Evolutionary conservation across 2,329 filamentous ascomycete species (phyloP), one percentile per base, ranked within the genome.

Genomic region (Aureobasidium sp.): DNA sequence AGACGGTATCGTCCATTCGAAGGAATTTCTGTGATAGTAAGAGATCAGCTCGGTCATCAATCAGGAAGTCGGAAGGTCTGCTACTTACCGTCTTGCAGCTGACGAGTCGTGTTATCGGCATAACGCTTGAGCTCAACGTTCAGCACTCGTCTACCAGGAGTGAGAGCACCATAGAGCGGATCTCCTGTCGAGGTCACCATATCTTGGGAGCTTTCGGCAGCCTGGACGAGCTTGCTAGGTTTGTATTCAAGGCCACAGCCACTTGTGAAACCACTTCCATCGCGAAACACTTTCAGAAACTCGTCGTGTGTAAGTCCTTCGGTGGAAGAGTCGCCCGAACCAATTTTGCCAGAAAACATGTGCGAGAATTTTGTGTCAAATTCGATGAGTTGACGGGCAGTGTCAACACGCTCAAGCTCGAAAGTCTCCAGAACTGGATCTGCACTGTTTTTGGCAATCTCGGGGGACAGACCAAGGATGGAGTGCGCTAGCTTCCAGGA

Each of bases 301-400:
- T 68, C 62, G n/a, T 69, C 68, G 39, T 68, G 66, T 20, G 66
- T 68, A 2, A 69, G 61, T 29, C 66, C 67, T 12, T 53, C 57
- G 7, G 49, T 57, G 12, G 53, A 58, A 22, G 25, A 29, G 45
- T 56, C 42, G 17, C 51, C 60, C 3, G 60, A 47, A 17, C 63
- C 63, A 14, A 68, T 66, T 61, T 72, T 72, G 0, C 77, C 77
- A 0, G 75, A 77, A 64, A 80, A 80, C 62, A 81, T 72, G 11
- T 73, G 71, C 0, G 77, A 76, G 66, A 81, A 79, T 53, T 78
- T 74, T 62, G 77, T 75, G 56, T 82, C 79, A 64, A 81, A 81
- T 5, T 73, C 74, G 64, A 91, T 89, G 0, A 90, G 79, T 42
- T 87, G 82, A 65, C 85, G 78, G 0, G 87, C 88, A 1, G 89